Evolutionary conservation across 495 filamentous ascomycete species (phyloP).

Genomic region (Hypomontagnella monticulosa): DNA sequence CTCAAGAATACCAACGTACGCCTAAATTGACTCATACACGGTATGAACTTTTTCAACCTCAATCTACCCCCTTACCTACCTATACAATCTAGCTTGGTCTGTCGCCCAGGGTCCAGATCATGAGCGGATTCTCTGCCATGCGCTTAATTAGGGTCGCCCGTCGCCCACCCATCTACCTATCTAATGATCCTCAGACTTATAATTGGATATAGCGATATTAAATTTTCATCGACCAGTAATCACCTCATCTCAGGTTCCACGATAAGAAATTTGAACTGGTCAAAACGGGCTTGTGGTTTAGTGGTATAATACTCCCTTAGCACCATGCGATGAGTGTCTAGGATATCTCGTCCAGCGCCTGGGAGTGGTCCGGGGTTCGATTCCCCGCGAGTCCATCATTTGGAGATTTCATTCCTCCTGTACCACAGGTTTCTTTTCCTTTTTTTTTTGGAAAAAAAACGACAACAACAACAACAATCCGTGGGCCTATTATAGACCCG

Average conservation of each 20-base stretch:
- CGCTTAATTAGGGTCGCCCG: conserved; percentile 22
- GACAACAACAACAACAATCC: no score
- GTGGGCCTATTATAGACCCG: no score
- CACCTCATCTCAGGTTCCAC: not conserved
- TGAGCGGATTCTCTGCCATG: conserved; percentile 1
- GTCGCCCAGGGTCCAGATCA: no score
- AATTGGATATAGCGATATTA: not conserved
- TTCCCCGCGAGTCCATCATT: conserved; percentile 56
- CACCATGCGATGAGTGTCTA: conserved; percentile 8
- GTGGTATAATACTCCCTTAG: conserved; percentile 41
- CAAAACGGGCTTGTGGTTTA: conserved; percentile 34
- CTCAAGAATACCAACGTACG: no score
- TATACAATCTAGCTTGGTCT: no score
- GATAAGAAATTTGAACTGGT: not conserved
- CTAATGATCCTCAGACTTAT: conserved; percentile 5
- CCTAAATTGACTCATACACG: no score
- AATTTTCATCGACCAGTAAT: conserved; percentile 16
- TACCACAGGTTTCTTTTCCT: conserved; percentile 13
- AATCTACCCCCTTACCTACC: no score
- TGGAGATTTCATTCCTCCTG: conserved; percentile 27
- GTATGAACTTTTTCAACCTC: no score
- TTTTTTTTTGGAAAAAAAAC: no score
- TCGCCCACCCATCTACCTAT: conserved; percentile 6
- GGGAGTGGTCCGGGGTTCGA: conserved; percentile 65
- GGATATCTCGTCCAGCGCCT: conserved; percentile 39